Conservation (phyloP, 179 eudicot species). For the Silene coronaria region DNA sequence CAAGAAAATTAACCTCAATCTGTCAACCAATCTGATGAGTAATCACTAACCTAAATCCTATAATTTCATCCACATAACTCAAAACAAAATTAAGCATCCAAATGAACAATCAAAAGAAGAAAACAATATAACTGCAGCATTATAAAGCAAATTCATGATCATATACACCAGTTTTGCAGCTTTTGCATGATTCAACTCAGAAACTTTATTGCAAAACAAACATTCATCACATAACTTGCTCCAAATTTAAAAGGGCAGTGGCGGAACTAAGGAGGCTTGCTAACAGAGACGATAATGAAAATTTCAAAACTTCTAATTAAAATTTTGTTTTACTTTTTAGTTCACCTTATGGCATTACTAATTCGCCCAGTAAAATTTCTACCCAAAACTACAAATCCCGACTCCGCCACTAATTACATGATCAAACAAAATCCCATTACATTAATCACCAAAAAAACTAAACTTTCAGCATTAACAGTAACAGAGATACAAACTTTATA, state of each 20-base stretch:
- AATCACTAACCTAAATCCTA: neutral
- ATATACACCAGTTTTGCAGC: slow-evolving; percentile 9
- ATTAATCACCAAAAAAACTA: neutral
- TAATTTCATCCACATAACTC: neutral
- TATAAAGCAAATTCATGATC: neutral
- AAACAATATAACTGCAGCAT: neutral
- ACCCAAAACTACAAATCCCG: too few species aligned
- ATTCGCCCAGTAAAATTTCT: too few species aligned
- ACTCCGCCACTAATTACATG: neutral
- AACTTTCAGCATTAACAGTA: neutral
- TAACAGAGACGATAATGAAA: too few species aligned
- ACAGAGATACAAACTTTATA: slow-evolving; percentile 4
- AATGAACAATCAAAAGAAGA: neutral
- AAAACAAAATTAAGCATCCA: neutral
- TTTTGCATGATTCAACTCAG: neutral
- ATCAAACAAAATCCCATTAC: neutral
- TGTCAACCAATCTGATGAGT: neutral
- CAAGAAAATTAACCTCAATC: neutral
- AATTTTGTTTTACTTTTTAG: too few species aligned
- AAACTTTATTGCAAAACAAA: neutral
- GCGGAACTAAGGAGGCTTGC: too few species aligned
- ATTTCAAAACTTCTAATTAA: too few species aligned
- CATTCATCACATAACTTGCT: neutral
- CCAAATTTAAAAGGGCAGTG: too few species aligned
- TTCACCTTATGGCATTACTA: too few species aligned